phyloP scores from a whole-genome alignment of 208 protist species.

The Acanthamoeba rhysodes region DNA sequence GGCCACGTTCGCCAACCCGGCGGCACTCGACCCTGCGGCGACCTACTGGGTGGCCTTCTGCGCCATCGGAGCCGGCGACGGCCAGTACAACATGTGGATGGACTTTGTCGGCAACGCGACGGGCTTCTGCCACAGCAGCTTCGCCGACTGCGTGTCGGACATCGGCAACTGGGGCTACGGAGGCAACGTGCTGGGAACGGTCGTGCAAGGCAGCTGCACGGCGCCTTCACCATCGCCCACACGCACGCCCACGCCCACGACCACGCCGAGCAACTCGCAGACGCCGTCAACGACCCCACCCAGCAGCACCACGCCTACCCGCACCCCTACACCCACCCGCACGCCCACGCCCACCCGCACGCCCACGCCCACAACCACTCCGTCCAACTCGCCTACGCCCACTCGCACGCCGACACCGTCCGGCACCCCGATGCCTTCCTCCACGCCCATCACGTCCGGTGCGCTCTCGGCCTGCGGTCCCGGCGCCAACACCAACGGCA shows the following conservation, averaged over 20 bases:
- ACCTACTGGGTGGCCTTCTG: not conserved
- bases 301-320: too few relatives aligned
- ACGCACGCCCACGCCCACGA: too few relatives aligned
- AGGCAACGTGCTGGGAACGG: not conserved
- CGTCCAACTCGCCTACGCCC: not conserved
- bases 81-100: not conserved
- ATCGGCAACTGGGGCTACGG: not conserved
- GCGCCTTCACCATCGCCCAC: too few relatives aligned
- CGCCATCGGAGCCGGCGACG: not conserved
- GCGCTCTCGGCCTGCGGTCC: not conserved
- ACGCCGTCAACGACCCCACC: too few relatives aligned
- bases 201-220: conserved; percentile 2
- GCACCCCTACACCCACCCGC: too few relatives aligned
- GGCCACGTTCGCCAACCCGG: not conserved
- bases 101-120: not conserved
- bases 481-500: not conserved
- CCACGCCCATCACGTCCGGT: not conserved
- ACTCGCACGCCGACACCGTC: not conserved
- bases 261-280: too few relatives aligned
- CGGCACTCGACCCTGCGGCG: not conserved
- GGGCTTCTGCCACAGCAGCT: not conserved
- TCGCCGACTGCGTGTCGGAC: not conserved
- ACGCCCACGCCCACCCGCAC: too few relatives aligned
- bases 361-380: too few relatives aligned
- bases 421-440: too few relatives aligned